Evolutionary conservation across 768 basidiomycete genomes (phyloP).

Genomic region (Calocera cornea): DNA sequence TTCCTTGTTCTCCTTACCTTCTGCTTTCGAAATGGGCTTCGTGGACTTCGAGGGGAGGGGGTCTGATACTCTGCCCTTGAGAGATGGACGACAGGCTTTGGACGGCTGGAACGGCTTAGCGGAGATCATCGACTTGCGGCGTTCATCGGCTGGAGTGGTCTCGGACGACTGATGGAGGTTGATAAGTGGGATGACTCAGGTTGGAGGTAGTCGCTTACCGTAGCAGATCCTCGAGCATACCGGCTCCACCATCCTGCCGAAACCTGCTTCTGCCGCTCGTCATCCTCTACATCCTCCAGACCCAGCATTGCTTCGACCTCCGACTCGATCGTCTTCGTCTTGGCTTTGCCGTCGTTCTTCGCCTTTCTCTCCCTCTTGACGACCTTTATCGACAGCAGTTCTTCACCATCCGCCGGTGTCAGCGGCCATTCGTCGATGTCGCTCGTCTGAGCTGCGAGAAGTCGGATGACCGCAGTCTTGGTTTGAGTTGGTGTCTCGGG

Average conservation of each 20-base stretch:
- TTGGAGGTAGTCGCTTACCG: neutral
- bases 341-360: neutral
- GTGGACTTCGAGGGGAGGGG: neutral
- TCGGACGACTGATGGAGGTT: neutral
- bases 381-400: neutral
- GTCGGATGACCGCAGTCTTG: neutral
- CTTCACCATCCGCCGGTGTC: neutral
- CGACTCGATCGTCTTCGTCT: neutral
- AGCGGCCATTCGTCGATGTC: conserved; percentile 1
- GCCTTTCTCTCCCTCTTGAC: neutral
- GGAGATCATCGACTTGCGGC: neutral
- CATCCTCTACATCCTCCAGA: neutral
- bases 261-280: neutral
- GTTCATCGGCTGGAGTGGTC: neutral
- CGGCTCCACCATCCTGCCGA: neutral
- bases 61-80: neutral
- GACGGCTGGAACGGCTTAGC: neutral
- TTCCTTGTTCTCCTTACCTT: neutral
- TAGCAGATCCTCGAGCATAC: neutral
- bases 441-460: neutral
- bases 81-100: neutral
- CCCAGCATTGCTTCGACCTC: neutral
- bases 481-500: neutral
- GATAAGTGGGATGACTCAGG: neutral
- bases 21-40: neutral